Evolutionary conservation across 208 protist genomes (phyloP).

Genomic region (Leishmania tropica): DNA sequence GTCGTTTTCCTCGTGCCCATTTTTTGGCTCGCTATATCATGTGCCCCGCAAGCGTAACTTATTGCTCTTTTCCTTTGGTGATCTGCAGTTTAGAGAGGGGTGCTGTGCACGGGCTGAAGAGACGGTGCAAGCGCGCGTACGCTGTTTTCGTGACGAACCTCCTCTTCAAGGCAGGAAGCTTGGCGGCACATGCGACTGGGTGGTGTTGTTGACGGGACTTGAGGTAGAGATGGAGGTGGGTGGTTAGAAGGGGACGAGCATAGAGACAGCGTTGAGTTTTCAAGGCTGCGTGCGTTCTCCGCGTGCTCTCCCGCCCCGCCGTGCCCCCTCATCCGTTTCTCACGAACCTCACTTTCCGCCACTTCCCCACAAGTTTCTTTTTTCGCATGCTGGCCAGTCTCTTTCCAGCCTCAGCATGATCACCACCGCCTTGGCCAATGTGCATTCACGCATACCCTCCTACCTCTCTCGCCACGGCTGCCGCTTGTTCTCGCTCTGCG

Average conservation of each 20-base stretch:
- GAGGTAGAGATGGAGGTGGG: too few relatives aligned
- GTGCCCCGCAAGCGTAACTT: background rate
- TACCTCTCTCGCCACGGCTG: background rate
- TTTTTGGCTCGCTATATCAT: constrained; percentile 12
- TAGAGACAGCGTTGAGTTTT: background rate
- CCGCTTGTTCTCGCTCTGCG: background rate
- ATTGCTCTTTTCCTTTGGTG: background rate
- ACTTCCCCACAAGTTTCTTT: background rate
- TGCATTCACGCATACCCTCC: background rate
- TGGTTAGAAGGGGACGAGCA: background rate
- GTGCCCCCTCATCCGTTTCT: background rate
- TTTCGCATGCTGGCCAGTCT: background rate
- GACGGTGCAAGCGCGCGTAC: background rate
- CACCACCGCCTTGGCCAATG: background rate
- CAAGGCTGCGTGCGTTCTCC: background rate
- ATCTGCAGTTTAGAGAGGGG: background rate
- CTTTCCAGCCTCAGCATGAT: background rate
- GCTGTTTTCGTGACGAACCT: background rate
- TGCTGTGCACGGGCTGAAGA: background rate
- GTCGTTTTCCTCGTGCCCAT: constrained; percentile 18
- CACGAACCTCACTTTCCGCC: background rate
- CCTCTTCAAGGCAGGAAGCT: background rate
- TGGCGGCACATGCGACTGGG: background rate
- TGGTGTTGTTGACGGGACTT: background rate
- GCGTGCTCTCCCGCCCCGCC: background rate